Base-by-base conservation (phyloP, 2,329 filamentous ascomycete genomes). In the Tolypocladium pustulatum region DNA sequence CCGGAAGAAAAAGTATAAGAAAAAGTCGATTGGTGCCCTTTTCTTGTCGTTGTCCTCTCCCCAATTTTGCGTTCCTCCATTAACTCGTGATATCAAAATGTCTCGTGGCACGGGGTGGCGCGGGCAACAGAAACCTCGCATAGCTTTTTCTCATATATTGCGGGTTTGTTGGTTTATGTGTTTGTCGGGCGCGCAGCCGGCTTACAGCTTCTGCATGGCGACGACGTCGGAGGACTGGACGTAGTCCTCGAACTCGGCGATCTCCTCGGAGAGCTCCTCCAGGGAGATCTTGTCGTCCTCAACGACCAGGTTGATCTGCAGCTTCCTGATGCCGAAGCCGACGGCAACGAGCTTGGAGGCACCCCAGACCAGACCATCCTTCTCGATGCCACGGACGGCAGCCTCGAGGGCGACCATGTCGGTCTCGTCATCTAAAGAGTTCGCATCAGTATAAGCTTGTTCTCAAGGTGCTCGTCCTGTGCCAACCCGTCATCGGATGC, bases 291-390 rank as follows among this genome's bases (percentile, higher is more conserved):
- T 97, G 66, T 97, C 93, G 75, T 99, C 94, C 83, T 97, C 94
- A 65, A 97, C 81, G 69, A 97, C 91, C 68, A 97, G 78, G 87
- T 90, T 97, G 82, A 99, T 96, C 85, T 97, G 93, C 64, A 99
- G 87, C 86, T 97, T 97, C 84, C 90, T 94, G 83, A 99, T 95
- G 83, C 94, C 94, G 83, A 90, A 99, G 71, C 92, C 93, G 69
- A 99, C 87, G 66, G 92, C 76, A 57, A 96, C 87, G 65, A 96
- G 81, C 83, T 94, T 90, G 75, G 89, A 92, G 65, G 82, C 86
- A 86, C 93, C 93, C 94, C 94, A 99, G 64, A 95, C 87, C 63
- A 99, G 90, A 79, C 94, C 94, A 55, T 97, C 93, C 83, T 89
- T 86, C 78, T 93, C 85, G 68, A 97, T 93, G 66, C 80, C 76